Percentiles rank a stretch among this genome's conserved stretches.
phyloP scores from a whole-genome alignment of 1,139 yeast genomes.

The Saccharomyces hybrid region DNA sequence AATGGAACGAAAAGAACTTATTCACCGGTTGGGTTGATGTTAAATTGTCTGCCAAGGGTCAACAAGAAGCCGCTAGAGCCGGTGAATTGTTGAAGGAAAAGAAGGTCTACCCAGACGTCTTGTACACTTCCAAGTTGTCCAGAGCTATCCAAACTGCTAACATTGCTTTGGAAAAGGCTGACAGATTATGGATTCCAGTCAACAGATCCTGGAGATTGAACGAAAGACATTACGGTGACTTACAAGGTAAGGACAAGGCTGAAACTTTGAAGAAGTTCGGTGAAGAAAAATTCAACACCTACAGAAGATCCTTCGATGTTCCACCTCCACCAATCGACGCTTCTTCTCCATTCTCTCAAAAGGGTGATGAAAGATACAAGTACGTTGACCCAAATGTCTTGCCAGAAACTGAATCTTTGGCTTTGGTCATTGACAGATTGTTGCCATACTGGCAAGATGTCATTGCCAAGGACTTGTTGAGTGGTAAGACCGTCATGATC shows the following conservation, averaged over 20 bases:
- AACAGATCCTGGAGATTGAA: conserved; percentile 96
- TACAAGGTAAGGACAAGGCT: conserved; percentile 98
- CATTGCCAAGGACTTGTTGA: conserved; percentile 76
- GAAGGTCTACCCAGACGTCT: conserved; percentile 74
- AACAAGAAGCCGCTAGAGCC: conserved; percentile 86
- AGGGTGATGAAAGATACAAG: conserved; percentile 74
- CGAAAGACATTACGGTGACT: conserved; percentile 98
- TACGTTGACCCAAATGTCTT: conserved; percentile 77
- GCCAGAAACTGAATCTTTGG: conserved; percentile 93
- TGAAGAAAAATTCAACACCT: conserved; percentile 86
- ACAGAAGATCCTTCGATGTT: conserved; percentile 96
- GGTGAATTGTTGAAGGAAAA: conserved; percentile 90
- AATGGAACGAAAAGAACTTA: conserved; percentile 96
- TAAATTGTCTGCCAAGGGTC: conserved; percentile 75
- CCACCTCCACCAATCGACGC: conserved; percentile 91
- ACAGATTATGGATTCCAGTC: conserved; percentile 86
- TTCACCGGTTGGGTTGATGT: conserved; percentile 99
- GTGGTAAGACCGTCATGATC: conserved; percentile 82
- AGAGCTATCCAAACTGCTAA: conserved; percentile 98
- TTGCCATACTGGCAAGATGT: conserved; percentile 98
- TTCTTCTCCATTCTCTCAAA: conserved; percentile 76
- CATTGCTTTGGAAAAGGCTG: conserved; percentile 85
- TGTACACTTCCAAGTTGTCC: conserved; percentile 85
- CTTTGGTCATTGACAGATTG: conserved; percentile 92
- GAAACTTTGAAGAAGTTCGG: conserved; percentile 85